phyloP scores from a whole-genome alignment of 768 basidiomycete genomes.

The Suillus tomentosus region DNA sequence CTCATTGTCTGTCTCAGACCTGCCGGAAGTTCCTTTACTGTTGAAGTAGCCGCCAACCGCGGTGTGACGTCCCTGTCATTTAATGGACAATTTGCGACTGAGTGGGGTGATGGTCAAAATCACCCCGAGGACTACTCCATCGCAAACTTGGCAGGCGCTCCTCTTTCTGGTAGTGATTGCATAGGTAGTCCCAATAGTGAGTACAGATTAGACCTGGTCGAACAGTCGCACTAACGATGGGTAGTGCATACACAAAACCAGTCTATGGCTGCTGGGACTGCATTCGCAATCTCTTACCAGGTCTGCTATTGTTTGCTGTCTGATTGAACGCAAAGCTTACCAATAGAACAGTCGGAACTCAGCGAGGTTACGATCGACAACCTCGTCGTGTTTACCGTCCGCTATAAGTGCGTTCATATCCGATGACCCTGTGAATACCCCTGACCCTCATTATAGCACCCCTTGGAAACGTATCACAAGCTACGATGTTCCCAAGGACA shows the following conservation, averaged over 20 bases:
- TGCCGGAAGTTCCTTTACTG: conserved; percentile 48
- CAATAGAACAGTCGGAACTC: conserved; percentile 44
- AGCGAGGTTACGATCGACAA: conserved; percentile 47
- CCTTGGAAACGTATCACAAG: conserved; percentile 52
- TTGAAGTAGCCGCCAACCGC: conserved; percentile 52
- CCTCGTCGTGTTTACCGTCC: conserved; percentile 53
- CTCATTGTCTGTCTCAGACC: conserved; percentile 35
- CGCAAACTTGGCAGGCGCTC: conserved; percentile 18
- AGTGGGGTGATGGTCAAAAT: conserved; percentile 48
- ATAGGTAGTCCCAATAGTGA: conserved; percentile 52
- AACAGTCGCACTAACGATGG: conserved; percentile 1
- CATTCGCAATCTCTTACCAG: conserved; percentile 56
- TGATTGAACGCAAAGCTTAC: not conserved
- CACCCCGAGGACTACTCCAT: conserved; percentile 49
- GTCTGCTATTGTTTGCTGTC: conserved; percentile 27
- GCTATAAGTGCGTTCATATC: conserved; percentile 40
- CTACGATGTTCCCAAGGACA: conserved; percentile 49
- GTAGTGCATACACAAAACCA: conserved; percentile 56
- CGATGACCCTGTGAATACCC: not conserved
- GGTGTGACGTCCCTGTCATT: conserved; percentile 49
- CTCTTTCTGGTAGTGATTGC: conserved; percentile 29
- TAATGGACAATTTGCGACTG: conserved; percentile 37
- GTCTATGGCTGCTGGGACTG: conserved; percentile 53
- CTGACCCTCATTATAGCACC: conserved; percentile 35
- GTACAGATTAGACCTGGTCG: conserved; percentile 18